Percentiles rank a stretch among this genome's conserved stretches.
phyloP scores from a whole-genome alignment of 352 stramenopile species.

The Globisporangium ultimum region DNA sequence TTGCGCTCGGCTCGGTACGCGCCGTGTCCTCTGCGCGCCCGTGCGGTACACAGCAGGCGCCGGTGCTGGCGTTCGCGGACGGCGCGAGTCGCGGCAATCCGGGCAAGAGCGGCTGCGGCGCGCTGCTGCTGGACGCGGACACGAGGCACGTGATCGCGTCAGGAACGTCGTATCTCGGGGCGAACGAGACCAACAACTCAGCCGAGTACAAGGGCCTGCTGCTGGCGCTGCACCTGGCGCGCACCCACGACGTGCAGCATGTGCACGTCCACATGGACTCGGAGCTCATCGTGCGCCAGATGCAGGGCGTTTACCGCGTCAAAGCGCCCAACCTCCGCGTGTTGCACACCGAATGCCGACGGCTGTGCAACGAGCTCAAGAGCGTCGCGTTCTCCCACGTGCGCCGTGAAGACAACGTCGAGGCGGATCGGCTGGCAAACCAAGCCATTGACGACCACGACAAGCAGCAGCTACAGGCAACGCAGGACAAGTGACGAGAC shows the following conservation, averaged over 20 bases:
- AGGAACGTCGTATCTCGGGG: constrained; percentile 43
- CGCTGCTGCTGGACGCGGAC: constrained; percentile 41
- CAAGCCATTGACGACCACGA: constrained; percentile 50
- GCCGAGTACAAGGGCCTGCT: constrained; percentile 67
- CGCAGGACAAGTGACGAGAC: neutral
- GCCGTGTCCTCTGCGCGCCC: neutral
- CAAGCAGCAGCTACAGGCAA: constrained; percentile 6
- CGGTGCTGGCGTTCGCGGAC: constrained; percentile 52
- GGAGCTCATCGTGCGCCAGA: constrained; percentile 75
- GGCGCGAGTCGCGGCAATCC: constrained; percentile 74
- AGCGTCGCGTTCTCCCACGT: constrained; percentile 52
- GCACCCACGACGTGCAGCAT: constrained; percentile 25
- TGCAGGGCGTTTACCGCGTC: constrained; percentile 68
- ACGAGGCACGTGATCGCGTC: constrained; percentile 41
- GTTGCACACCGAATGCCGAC: constrained; percentile 40
- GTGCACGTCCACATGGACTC: constrained; percentile 76
- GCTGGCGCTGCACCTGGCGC: constrained; percentile 54
- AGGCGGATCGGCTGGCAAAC: constrained; percentile 63
- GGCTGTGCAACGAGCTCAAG: constrained; percentile 25
- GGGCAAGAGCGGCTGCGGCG: constrained; percentile 53
- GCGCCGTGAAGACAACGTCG: constrained; percentile 41
- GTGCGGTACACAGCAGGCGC: neutral
- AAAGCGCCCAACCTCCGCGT: constrained; percentile 50
- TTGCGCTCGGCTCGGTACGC: neutral
- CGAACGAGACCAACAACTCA: constrained; percentile 67